Percentiles rank a stretch among this genome's conserved stretches.
These are phyloP conservation scores for Pleurozium schreberi DNA, from an alignment of 225 moss, liverwort and hornwort species.

Conservation along the genomic window DNA sequence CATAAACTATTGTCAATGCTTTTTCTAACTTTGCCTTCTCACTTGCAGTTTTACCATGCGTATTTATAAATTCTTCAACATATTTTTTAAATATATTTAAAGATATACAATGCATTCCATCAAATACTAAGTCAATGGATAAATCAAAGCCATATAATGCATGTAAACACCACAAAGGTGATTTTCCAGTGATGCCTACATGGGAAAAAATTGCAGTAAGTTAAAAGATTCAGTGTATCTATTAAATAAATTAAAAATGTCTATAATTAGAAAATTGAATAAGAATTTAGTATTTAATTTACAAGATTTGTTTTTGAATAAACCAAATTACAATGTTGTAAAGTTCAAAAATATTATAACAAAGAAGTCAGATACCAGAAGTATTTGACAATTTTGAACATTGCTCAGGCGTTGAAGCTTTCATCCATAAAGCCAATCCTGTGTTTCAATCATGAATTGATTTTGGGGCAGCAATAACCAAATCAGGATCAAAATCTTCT, in stretches of 20 bases:
- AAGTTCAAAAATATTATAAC: accelerated
- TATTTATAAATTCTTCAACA: neutral
- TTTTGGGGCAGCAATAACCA: accelerated
- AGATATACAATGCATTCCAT: neutral
- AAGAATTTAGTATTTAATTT: neutral
- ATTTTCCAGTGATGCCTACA: neutral
- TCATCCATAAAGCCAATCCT: neutral
- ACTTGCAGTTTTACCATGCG: neutral
- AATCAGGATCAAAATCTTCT: neutral
- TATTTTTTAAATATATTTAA: neutral
- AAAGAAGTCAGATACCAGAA: accelerated
- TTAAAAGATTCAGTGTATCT: accelerated
- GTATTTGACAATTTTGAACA: neutral
- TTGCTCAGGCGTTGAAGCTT: neutral
- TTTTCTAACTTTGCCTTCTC: neutral
- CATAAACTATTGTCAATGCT: neutral
- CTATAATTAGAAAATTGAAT: accelerated
- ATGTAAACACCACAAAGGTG: neutral
- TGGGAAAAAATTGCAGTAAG: neutral
- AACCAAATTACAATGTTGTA: accelerated
- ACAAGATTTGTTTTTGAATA: too few relatives aligned
- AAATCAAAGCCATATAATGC: neutral
- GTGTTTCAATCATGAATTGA: neutral
- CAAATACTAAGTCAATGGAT: neutral
- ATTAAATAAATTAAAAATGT: accelerated